Evolutionary conservation across 495 filamentous ascomycete species (phyloP).

Genomic region (Penicillium antarcticum): DNA sequence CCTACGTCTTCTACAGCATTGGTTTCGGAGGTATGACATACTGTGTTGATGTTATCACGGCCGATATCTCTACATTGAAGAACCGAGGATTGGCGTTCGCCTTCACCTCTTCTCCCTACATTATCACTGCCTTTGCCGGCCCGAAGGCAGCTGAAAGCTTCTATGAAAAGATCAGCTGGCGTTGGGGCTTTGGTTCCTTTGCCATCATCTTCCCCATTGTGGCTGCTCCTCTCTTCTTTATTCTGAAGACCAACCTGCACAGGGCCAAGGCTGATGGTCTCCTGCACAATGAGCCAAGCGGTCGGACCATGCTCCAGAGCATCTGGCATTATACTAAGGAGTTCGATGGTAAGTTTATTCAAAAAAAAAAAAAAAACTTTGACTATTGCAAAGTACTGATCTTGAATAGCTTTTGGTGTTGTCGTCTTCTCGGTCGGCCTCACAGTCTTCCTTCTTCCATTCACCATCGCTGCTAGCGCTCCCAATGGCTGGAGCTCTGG

Average conservation of each 20-base stretch:
- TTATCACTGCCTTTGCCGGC: constrained; percentile 39
- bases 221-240: constrained; percentile 41
- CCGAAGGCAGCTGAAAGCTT: constrained; percentile 30
- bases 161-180: constrained; percentile 48
- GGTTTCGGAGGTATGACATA: constrained; percentile 55
- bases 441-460: constrained; percentile 57
- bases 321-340: constrained; percentile 51
- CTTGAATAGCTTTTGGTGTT: constrained; percentile 42
- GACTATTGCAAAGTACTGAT: background rate
- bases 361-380: no score
- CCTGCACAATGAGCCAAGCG: constrained; percentile 28
- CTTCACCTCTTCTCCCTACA: constrained; percentile 50
- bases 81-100: constrained; percentile 59
- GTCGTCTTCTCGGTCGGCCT: constrained; percentile 54
- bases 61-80: constrained; percentile 56
- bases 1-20: constrained; percentile 47
- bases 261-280: constrained; percentile 46
- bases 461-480: constrained; percentile 45
- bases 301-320: constrained; percentile 35
- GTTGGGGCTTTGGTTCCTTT: constrained; percentile 59
- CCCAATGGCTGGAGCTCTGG: constrained; percentile 42
- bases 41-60: constrained; percentile 52
- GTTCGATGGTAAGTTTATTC: constrained; percentile 44
- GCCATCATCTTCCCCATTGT: constrained; percentile 54
- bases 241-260: constrained; percentile 48